phyloP scores from a whole-genome alignment of 345 rosid genomes.

The Corymbia maculata region DNA sequence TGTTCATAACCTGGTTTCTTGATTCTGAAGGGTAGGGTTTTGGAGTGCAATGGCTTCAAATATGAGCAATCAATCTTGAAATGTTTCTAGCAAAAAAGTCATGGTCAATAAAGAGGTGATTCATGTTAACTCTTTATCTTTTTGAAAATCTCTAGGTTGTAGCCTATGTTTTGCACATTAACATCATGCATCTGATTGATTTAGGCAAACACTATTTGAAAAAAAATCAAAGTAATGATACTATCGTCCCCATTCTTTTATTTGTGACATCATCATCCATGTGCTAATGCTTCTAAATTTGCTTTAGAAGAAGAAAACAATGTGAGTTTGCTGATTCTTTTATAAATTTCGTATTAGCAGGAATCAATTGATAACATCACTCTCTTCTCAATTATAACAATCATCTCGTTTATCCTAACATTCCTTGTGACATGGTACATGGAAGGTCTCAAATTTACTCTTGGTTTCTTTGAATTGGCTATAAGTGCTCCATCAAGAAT shows the following conservation, averaged over 20 bases:
- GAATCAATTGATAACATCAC: conserved; percentile 96
- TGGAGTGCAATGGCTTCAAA: conserved; percentile 94
- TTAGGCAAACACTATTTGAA: not conserved
- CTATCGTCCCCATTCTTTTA: not conserved
- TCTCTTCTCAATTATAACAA: conserved; percentile 92
- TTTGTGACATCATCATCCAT: not conserved
- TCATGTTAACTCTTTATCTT: not conserved
- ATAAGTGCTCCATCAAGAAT: conserved; percentile 36
- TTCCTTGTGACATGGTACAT: conserved; percentile 72
- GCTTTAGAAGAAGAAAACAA: not conserved
- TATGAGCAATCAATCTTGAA: conserved; percentile 78
- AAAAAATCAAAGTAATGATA: not conserved
- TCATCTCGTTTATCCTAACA: conserved; percentile 77
- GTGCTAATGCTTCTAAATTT: not conserved
- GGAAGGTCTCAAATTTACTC: conserved; percentile 93
- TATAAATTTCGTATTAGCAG: conserved; percentile 22
- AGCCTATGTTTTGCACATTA: not conserved
- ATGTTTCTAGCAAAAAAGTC: conserved; percentile 87
- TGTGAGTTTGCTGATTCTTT: not conserved
- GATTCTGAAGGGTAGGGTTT: conserved; percentile 61
- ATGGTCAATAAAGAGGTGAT: conserved; percentile 95
- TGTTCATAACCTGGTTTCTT: not conserved
- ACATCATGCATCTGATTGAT: not conserved
- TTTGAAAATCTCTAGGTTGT: not conserved
- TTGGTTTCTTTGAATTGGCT: conserved; percentile 66